Evolutionary conservation across 2,329 filamentous ascomycete species (phyloP).

Genomic region (Trichophyton mentagrophytes): DNA sequence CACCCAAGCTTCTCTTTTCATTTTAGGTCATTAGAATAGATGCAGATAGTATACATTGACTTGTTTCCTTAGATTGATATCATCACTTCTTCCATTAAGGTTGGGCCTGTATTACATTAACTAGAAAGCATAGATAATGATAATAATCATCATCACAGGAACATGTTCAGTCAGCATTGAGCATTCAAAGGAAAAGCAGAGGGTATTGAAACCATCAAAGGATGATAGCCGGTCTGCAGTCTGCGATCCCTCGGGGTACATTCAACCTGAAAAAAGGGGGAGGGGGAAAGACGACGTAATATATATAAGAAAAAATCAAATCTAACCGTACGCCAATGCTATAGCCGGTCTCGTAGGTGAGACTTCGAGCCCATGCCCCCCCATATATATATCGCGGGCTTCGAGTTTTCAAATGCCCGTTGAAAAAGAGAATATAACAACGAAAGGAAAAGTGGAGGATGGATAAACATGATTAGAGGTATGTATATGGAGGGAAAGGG

Average conservation of each 20-base stretch:
- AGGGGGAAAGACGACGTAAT: background rate
- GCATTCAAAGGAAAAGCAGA: background rate
- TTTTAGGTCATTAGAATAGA: constrained; percentile 2
- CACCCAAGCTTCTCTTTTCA: background rate
- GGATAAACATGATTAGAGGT: background rate
- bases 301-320: background rate
- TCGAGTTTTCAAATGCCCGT: background rate
- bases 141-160: background rate
- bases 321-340: constrained; percentile 5
- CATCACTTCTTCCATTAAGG: background rate
- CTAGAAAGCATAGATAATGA: background rate
- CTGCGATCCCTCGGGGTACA: too few species aligned
- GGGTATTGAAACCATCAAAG: background rate
- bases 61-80: background rate
- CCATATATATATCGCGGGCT: background rate
- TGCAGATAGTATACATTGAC: background rate
- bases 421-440: background rate
- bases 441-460: background rate
- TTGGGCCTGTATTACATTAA: background rate
- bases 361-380: constrained; percentile 1
- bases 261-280: too few species aligned
- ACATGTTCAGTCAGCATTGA: background rate
- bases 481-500: background rate
- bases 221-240: background rate
- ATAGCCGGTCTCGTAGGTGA: background rate